A percentile compares a stretch with the other conserved stretches of the same genome.
Evolutionary conservation across 2,329 filamentous ascomycete species (phyloP).

Genomic region (Chrysosporium queenslandicum): DNA sequence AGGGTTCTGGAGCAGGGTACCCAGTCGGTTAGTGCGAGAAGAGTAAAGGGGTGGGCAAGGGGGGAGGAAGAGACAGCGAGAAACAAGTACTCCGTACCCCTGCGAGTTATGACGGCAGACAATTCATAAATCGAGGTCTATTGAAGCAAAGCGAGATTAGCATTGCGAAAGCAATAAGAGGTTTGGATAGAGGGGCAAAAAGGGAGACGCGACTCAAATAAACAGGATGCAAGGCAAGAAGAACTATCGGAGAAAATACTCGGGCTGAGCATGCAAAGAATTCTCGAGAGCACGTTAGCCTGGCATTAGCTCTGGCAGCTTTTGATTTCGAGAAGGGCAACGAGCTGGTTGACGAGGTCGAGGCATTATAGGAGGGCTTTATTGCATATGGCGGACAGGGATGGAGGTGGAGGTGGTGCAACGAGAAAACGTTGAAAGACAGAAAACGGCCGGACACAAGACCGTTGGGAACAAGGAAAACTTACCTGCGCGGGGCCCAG

Average conservation of each 20-base stretch:
- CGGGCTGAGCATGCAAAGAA: not conserved
- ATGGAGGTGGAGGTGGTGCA: not conserved
- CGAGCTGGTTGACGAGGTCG: not conserved
- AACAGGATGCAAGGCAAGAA: not conserved
- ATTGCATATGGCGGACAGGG: constrained; percentile 9
- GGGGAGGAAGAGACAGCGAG: not conserved
- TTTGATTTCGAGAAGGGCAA: not conserved
- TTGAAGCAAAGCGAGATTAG: not conserved
- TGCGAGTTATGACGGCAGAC: not conserved
- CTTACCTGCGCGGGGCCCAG: not conserved
- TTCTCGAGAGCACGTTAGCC: not conserved
- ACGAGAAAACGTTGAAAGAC: not conserved
- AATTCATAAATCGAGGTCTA: not conserved
- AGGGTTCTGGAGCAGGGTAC: not conserved
- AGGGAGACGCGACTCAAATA: not conserved
- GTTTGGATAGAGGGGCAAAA: not conserved
- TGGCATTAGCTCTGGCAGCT: not conserved
- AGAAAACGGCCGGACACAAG: not conserved
- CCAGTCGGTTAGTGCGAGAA: not conserved
- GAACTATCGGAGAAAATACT: not conserved
- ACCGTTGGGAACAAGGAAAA: not conserved
- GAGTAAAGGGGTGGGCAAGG: not conserved
- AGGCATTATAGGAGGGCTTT: not conserved
- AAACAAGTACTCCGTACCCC: no score
- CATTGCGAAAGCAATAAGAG: not conserved